Percentiles rank a stretch among this genome's conserved stretches.
These are phyloP conservation scores for Tylopilus cervinicoccineus DNA, from an alignment of 768 basidiomycete genomes.

Conservation along the genomic window DNA sequence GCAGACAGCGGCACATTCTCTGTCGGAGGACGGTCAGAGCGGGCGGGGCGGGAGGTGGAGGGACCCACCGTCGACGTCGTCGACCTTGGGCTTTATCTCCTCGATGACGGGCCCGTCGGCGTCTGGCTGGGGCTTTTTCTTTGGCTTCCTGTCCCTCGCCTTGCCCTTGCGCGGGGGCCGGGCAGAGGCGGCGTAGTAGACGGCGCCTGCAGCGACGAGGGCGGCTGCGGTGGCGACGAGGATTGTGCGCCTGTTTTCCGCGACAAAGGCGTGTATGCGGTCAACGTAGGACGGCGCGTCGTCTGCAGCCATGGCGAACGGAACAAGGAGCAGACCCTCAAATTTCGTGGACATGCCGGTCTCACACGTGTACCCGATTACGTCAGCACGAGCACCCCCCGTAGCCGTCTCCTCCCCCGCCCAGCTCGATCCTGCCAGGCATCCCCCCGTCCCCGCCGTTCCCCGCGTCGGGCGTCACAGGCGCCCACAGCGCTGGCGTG, in stretches of 20 bases:
- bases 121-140: slow-evolving; percentile 58
- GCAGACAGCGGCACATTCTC: slow-evolving; percentile 43
- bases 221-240: slow-evolving; percentile 71
- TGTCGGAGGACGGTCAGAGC: slow-evolving; percentile 17
- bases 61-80: slow-evolving; percentile 32
- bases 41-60: neutral
- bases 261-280: slow-evolving; percentile 63
- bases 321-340: neutral
- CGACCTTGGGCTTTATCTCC: slow-evolving; percentile 53
- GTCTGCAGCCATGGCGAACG: slow-evolving; percentile 17
- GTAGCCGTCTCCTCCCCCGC: slow-evolving; percentile 3
- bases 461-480: slow-evolving; percentile 23
- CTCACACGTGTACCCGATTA: slow-evolving; percentile 19
- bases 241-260: slow-evolving; percentile 76
- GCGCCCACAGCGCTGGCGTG: slow-evolving; percentile 76
- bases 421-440: slow-evolving; percentile 42
- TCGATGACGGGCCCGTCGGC: slow-evolving; percentile 76
- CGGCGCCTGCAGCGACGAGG: slow-evolving; percentile 65
- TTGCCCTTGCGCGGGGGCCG: slow-evolving; percentile 38
- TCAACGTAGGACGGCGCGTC: slow-evolving; percentile 41
- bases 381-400: slow-evolving; percentile 35
- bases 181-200: slow-evolving; percentile 59
- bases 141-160: slow-evolving; percentile 43
- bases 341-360: slow-evolving; percentile 2
- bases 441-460: slow-evolving; percentile 25